Base-by-base conservation (phyloP, 2,329 filamentous ascomycete species). In the Aspergillus floridensis region DNA sequence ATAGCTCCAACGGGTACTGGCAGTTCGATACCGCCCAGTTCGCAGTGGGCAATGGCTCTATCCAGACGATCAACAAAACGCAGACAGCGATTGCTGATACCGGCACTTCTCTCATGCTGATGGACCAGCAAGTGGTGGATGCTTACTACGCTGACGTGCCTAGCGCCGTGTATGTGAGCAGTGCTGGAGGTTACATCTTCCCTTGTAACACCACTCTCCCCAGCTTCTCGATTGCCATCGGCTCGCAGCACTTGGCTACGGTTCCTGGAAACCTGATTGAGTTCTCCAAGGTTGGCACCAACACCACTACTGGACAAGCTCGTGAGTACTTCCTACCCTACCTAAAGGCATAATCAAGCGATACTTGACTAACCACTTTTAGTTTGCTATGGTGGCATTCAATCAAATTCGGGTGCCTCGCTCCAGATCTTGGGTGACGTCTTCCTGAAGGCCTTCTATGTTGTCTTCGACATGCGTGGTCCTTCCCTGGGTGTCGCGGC, bases 1-100 rank as follows among this genome's bases (percentile, higher is more conserved):
- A 90, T 70, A 81, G 79, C 19, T 80, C 80, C 11, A 76, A 79
- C 32, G 89, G 89, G 8, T 91, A 88, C 79, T 92, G 89, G 89
- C 80, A 88, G 69, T 85, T 91, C 69, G 69, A 79, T 14, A 85
- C 84, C 5, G 78, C 79, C 24, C 77, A 77, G 49, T 90, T 87
- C 68, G 76, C 78, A 19, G 79, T 91, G 57, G 83, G 80, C 14
- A 72, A 71, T 44, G 77, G 74, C 10, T 38, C 70, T 2, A 48
- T 75, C 2, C 76, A 81, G 68, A 66, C 59, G 11, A 69, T 75
- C 48, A 67, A 66, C 1, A 59, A 66, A 2, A 61, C 65, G 1
- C 63, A 71, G 51, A 75, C 76, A 29, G 83, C 86, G 50, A 87
- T 89, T 57, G 80, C 85, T 29, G 88, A 91, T 73, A 91, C 88